phyloP scores from a whole-genome alignment of 495 filamentous ascomycete genomes.

The Clavariopsis aquatica region DNA sequence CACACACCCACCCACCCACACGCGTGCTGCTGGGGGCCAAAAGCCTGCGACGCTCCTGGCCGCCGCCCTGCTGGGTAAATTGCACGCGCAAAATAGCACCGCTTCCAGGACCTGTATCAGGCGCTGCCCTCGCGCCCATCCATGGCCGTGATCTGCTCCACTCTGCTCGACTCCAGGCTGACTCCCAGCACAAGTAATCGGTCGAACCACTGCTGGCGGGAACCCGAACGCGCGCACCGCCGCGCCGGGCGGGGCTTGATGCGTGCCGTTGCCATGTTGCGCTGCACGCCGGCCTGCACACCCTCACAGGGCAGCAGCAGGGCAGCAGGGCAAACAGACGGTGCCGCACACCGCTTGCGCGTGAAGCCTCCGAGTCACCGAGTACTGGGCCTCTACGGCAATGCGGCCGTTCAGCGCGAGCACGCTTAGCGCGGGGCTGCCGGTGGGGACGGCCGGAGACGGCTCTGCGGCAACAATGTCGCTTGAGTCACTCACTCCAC shows the following conservation, averaged over 20 bases:
- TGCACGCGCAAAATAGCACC: not conserved
- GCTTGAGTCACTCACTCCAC: not conserved
- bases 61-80: not conserved
- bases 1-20: too few relatives aligned
- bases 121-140: not conserved
- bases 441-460: not conserved
- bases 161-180: not conserved
- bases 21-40: not conserved
- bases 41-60: not conserved
- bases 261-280: conserved; percentile 4
- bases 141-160: not conserved
- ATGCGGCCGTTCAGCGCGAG: conserved; percentile 18
- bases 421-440: conserved; percentile 5
- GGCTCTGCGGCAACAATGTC: conserved; percentile 1
- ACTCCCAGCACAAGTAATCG: too few relatives aligned
- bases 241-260: not conserved
- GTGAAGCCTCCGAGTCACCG: not conserved
- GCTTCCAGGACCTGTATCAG: too few relatives aligned
- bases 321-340: conserved; percentile 9
- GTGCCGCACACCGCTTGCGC: conserved; percentile 26
- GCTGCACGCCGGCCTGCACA: not conserved
- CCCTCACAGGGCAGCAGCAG: not conserved
- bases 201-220: not conserved
- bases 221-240: not conserved
- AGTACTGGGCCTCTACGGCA: not conserved